Conservation (phyloP, 2,329 filamentous ascomycete genomes). For the Curvularia sp. region DNA sequence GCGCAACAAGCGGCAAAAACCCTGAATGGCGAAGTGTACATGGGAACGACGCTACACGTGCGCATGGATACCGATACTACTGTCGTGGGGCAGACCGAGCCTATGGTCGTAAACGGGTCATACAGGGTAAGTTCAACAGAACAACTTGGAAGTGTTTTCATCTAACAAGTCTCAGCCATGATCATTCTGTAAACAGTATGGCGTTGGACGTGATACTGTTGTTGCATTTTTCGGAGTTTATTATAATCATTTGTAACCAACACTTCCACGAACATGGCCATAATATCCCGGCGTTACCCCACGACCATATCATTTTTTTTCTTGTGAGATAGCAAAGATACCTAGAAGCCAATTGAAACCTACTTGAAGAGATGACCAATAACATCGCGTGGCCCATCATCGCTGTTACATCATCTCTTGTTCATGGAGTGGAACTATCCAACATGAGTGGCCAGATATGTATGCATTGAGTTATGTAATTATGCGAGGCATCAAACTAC, state of each 20-base stretch:
- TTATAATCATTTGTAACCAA: not conserved
- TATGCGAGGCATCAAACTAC: not conserved
- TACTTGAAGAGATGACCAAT: not conserved
- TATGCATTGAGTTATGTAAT: not conserved
- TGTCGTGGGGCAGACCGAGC: slow-evolving; percentile 40
- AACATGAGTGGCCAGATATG: not conserved
- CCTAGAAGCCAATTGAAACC: not conserved
- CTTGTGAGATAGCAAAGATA: not conserved
- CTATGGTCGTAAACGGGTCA: slow-evolving; percentile 42
- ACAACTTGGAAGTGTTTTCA: not conserved
- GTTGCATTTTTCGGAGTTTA: not conserved
- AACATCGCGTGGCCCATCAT: not conserved
- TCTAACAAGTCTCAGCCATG: slow-evolving; percentile 27
- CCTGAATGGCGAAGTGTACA: slow-evolving; percentile 39
- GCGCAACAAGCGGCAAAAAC: slow-evolving; percentile 38
- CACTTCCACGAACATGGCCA: not conserved
- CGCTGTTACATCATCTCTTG: not conserved
- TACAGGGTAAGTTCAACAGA: slow-evolving; percentile 25
- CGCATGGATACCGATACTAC: slow-evolving; percentile 47
- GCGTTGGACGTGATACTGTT: not conserved
- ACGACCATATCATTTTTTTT: not conserved
- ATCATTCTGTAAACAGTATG: not conserved
- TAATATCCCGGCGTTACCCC: not conserved
- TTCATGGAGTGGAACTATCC: not conserved
- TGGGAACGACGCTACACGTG: slow-evolving; percentile 42